phyloP scores from a whole-genome alignment of 148 eudicot genomes.

The Pharnaceum exiguum region DNA sequence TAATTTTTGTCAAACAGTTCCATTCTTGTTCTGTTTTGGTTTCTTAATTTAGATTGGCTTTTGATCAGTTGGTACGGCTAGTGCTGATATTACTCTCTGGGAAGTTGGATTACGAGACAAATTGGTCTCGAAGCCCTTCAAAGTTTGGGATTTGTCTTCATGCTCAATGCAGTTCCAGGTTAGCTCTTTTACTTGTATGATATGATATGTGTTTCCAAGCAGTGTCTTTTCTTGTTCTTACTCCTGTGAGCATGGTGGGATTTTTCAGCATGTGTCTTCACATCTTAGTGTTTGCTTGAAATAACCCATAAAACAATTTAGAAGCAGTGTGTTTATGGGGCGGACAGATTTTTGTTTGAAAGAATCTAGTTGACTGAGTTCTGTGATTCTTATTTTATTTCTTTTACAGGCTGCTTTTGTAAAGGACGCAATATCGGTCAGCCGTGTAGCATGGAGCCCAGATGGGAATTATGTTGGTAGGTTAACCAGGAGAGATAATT shows the following conservation, averaged over 20 bases:
- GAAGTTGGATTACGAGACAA: slow-evolving; percentile 66
- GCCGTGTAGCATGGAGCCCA: slow-evolving; percentile 80
- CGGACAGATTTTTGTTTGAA: too few relatives aligned
- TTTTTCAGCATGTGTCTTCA: too few relatives aligned
- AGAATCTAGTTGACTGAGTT: too few relatives aligned
- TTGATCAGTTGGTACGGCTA: slow-evolving; percentile 53
- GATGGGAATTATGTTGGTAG: slow-evolving; percentile 77
- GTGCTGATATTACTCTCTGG: slow-evolving; percentile 75
- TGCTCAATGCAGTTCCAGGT: slow-evolving; percentile 59
- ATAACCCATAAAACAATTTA: too few relatives aligned
- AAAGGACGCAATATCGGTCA: slow-evolving; percentile 63
- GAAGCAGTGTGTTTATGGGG: too few relatives aligned
- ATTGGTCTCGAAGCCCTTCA: slow-evolving; percentile 65
- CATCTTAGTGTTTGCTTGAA: too few relatives aligned
- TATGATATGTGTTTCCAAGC: not conserved
- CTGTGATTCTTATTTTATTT: slow-evolving; percentile 18
- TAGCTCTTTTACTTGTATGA: not conserved
- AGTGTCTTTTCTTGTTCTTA: not conserved
- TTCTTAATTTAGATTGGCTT: slow-evolving; percentile 10
- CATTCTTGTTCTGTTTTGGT: not conserved
- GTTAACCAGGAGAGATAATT: slow-evolving; percentile 6
- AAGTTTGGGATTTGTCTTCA: slow-evolving; percentile 55
- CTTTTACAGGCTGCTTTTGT: slow-evolving; percentile 55
- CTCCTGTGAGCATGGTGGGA: not conserved
- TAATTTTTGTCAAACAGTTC: not conserved